Percentiles rank a stretch among this genome's conserved stretches.
phyloP scores from a whole-genome alignment of 2,329 filamentous ascomycete species.

The Diaporthe amygdali region DNA sequence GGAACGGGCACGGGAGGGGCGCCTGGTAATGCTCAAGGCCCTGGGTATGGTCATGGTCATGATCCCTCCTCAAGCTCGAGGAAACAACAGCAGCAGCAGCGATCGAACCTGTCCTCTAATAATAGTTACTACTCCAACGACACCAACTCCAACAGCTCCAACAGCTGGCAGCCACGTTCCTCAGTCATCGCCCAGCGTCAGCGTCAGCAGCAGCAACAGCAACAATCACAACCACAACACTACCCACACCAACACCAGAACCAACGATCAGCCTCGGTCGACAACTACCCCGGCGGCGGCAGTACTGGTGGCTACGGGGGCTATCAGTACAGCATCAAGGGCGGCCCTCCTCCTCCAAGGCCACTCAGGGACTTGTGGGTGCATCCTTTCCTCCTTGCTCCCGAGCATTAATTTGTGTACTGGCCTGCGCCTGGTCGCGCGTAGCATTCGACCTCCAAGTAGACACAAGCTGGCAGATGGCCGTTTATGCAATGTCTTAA shows the following conservation, averaged over 20 bases:
- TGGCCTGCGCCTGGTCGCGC: too few species aligned
- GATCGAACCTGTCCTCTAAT: background rate
- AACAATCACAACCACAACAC: background rate
- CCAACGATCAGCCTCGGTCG: conserved; percentile 6
- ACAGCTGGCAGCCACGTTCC: conserved; percentile 22
- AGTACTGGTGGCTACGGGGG: background rate
- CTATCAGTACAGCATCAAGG: conserved; percentile 14
- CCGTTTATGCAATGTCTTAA: background rate
- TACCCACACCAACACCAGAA: background rate
- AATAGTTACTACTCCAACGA: background rate
- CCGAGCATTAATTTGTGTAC: background rate
- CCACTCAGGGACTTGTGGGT: conserved; percentile 22
- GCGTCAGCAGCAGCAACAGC: conserved; percentile 12
- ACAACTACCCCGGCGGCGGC: background rate
- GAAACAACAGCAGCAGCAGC: background rate
- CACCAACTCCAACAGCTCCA: background rate
- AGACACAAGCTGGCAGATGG: background rate
- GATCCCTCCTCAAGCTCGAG: background rate
- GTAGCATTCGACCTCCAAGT: background rate
- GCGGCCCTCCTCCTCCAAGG: conserved; percentile 16
- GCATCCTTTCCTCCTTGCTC: background rate
- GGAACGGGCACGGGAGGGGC: background rate
- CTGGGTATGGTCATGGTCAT: background rate
- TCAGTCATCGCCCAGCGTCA: conserved; percentile 18
- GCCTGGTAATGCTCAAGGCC: background rate